These are phyloP conservation scores for Calonectria honghensis DNA, from an alignment of 2,329 filamentous ascomycete genomes.

Conservation along the genomic window DNA sequence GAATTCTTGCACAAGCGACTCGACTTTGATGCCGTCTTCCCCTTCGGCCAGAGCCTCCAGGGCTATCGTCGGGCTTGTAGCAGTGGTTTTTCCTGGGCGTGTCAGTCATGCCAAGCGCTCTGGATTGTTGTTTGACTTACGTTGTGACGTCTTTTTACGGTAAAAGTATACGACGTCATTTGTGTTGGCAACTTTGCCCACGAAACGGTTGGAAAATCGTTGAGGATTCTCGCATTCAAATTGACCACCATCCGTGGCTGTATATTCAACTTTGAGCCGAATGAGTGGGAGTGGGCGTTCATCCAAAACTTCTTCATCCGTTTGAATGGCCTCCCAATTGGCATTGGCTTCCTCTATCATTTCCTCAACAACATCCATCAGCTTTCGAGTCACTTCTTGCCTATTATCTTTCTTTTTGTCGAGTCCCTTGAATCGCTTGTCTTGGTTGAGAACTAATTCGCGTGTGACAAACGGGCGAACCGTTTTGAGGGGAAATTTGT, in stretches of 20 bases:
- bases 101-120: slow-evolving; percentile 23
- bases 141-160: slow-evolving; percentile 84
- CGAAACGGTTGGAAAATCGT: slow-evolving; percentile 94
- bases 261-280: slow-evolving; percentile 92
- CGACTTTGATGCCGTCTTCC: slow-evolving; percentile 86
- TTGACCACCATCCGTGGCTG: slow-evolving; percentile 86
- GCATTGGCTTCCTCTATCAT: slow-evolving; percentile 90
- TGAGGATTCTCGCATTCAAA: slow-evolving; percentile 97
- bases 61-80: slow-evolving; percentile 77
- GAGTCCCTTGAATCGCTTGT: slow-evolving; percentile 84
- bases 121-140: slow-evolving; percentile 46
- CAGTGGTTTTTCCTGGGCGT: slow-evolving; percentile 56
- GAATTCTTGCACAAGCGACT: slow-evolving; percentile 91
- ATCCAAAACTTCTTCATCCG: slow-evolving; percentile 75
- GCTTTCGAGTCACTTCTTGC: slow-evolving; percentile 83
- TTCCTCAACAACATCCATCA: slow-evolving; percentile 87
- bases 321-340: slow-evolving; percentile 88
- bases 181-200: slow-evolving; percentile 92
- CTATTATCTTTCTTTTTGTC: slow-evolving; percentile 90
- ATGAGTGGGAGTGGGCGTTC: slow-evolving; percentile 86
- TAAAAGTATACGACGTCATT: slow-evolving; percentile 97
- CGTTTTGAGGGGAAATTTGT: slow-evolving; percentile 88
- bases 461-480: slow-evolving; percentile 93
- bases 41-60: slow-evolving; percentile 70
- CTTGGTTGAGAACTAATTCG: slow-evolving; percentile 86